Evolutionary conservation across 2,329 filamentous ascomycete genomes (phyloP), one percentile per base, ranked within the genome.

Genomic region (Colletotrichum tofieldiae): DNA sequence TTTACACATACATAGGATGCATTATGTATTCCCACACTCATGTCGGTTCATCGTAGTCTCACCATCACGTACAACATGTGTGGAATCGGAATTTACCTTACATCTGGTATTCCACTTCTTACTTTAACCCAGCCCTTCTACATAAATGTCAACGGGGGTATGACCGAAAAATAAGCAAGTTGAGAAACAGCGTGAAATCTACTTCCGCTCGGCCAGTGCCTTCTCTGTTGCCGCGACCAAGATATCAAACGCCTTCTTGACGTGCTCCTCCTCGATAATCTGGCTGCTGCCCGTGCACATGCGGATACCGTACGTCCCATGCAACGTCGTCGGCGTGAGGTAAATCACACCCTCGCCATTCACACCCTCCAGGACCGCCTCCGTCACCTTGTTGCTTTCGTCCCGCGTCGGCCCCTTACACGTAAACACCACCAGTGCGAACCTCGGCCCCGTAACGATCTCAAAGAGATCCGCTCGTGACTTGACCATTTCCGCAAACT

Each of bases 331-430:
- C 52, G 91, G 92, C 0, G 95, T 98, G 32, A 98, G 84, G 82
- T 94, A 98, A 67, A 97, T 93, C 81, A 94, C 90, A 1, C 94
- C 94, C 9, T 88, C 85, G 3, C 86, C 85, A 77, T 97, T 96
- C 37, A 98, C 88, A 32, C 85, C 81, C 77, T 96, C 93, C 77
- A 94, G 96, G 16, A 97, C 89, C 67, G 88, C 86, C 81, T 93
- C 93, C 0, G 95, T 97, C 14, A 93, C 78, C 26, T 82, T 84
- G 76, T 96, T 94, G 16, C 89, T 87, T 71, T 88, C 86, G 67
- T 90, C 87, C 35, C 86, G 79, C 66, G 70, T 71, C 60, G 75
- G 71, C 41, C 64, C 63, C 47, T 61, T 39, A 20, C 95, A 83
- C 2, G 90, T 88, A 75, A 98, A 90, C 1, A 95, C 94, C 0